Evolutionary conservation across 73 alveolate genomes (phyloP).

Genomic region (Stentor roeselii): DNA sequence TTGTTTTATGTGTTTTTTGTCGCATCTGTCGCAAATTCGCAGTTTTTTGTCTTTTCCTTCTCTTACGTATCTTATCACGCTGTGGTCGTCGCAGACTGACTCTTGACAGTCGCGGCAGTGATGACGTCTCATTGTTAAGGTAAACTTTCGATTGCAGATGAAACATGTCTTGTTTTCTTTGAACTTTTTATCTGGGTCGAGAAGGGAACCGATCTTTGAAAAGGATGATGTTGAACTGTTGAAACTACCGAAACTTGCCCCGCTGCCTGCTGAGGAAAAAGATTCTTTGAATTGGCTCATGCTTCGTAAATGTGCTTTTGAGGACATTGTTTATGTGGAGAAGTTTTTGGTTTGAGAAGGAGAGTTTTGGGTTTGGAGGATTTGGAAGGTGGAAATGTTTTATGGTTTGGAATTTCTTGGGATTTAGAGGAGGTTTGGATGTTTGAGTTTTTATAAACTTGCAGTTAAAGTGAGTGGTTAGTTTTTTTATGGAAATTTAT

Average conservation of each 20-base stretch:
- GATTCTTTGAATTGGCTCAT: not conserved
- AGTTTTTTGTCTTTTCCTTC: not conserved
- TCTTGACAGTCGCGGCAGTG: conserved; percentile 19
- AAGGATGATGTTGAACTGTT: not conserved
- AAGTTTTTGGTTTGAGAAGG: too few relatives aligned
- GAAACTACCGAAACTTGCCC: not conserved
- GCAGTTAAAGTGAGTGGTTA: too few relatives aligned
- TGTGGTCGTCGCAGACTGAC: conserved; percentile 18
- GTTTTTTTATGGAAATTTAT: too few relatives aligned
- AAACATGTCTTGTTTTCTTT: conserved; percentile 12
- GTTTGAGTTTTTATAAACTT: too few relatives aligned
- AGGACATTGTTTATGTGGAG: too few relatives aligned
- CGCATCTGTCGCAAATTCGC: conserved; percentile 20
- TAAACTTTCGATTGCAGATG: conserved; percentile 14
- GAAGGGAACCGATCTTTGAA: not conserved
- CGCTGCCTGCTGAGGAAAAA: not conserved
- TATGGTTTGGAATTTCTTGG: too few relatives aligned
- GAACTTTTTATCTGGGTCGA: not conserved
- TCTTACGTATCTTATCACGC: not conserved
- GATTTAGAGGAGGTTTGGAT: too few relatives aligned
- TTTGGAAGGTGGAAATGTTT: too few relatives aligned
- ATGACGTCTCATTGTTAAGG: conserved; percentile 18
- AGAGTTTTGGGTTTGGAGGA: too few relatives aligned
- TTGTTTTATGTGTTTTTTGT: not conserved
- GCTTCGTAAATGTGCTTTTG: not conserved